Evolutionary conservation across 129 eudicot species (phyloP).

Genomic region (Flaveria bidentis): DNA sequence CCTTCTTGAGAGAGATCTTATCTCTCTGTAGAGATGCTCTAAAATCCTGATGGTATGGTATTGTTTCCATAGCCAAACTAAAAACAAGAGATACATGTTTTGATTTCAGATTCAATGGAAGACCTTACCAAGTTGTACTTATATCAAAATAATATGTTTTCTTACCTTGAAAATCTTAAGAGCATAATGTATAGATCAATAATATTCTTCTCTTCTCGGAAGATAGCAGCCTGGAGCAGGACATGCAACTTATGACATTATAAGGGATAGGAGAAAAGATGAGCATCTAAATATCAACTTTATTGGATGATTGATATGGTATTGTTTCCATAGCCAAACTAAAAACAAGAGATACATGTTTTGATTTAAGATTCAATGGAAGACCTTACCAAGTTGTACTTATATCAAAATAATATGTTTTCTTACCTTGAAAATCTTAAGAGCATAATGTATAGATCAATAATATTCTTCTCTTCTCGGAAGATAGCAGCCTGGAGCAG

Average conservation of each 20-base stretch:
- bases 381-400: slow-evolving; percentile 13
- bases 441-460: slow-evolving; percentile 91
- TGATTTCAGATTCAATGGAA: slow-evolving; percentile 16
- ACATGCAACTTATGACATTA: slow-evolving; percentile 16
- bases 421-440: slow-evolving; percentile 84
- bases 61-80: slow-evolving; percentile 94
- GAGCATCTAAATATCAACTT: slow-evolving; percentile 16
- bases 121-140: slow-evolving; percentile 15
- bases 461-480: slow-evolving; percentile 71
- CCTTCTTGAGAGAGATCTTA: slow-evolving; percentile 62
- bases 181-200: slow-evolving; percentile 92
- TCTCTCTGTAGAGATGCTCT: slow-evolving; percentile 55
- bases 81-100: slow-evolving; percentile 28
- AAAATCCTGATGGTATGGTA: slow-evolving; percentile 89
- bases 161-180: slow-evolving; percentile 83
- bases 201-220: slow-evolving; percentile 76
- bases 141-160: too few relatives aligned
- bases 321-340: slow-evolving; percentile 94
- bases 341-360: slow-evolving; percentile 29
- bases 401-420: too few relatives aligned
- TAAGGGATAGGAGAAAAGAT: slow-evolving; percentile 8
- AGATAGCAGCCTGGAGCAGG: slow-evolving; percentile 74
- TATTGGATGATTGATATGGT: background rate
- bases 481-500: slow-evolving; percentile 80
- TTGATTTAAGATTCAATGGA: slow-evolving; percentile 18